A percentile compares a stretch with the other conserved stretches of the same genome.
Conservation (phyloP, 108 stramenopile species). For the Hondaea fermentalgiana region DNA sequence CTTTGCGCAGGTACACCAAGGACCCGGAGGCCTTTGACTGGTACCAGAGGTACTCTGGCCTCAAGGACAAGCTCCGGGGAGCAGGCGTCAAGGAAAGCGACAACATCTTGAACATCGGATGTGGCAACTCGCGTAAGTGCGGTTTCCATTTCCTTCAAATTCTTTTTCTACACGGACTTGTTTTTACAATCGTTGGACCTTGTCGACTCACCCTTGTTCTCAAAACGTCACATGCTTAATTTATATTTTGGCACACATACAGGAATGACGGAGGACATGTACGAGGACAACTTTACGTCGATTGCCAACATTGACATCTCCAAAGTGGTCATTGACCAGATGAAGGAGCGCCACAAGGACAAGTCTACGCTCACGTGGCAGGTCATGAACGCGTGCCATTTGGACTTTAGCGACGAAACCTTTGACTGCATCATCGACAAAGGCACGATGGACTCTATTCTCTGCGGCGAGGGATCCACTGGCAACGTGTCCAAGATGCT, state of each 20-base stretch:
- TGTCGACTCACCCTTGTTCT: too few relatives aligned
- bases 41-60: conserved; percentile 54
- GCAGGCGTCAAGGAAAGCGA: conserved; percentile 54
- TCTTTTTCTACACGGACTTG: not conserved
- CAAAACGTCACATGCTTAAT: not conserved
- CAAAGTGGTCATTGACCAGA: conserved; percentile 53
- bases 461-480: conserved; percentile 62
- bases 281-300: conserved; percentile 44
- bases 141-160: conserved; percentile 45
- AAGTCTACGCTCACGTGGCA: conserved; percentile 44
- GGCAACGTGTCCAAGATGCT: conserved; percentile 63
- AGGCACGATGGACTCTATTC: conserved; percentile 57
- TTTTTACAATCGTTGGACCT: too few relatives aligned
- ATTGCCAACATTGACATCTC: conserved; percentile 59
- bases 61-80: conserved; percentile 37
- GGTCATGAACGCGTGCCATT: conserved; percentile 41
- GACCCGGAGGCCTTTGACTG: conserved; percentile 68
- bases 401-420: conserved; percentile 58
- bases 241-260: not conserved
- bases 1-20: conserved; percentile 23
- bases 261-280: conserved; percentile 36
- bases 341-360: conserved; percentile 55
- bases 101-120: conserved; percentile 51
- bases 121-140: conserved; percentile 51
- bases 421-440: conserved; percentile 61